A percentile compares a stretch with the other conserved stretches of the same genome.
These are phyloP conservation scores for Venturia effusa DNA, from an alignment of 2,329 filamentous ascomycete genomes.

Conservation along the genomic window DNA sequence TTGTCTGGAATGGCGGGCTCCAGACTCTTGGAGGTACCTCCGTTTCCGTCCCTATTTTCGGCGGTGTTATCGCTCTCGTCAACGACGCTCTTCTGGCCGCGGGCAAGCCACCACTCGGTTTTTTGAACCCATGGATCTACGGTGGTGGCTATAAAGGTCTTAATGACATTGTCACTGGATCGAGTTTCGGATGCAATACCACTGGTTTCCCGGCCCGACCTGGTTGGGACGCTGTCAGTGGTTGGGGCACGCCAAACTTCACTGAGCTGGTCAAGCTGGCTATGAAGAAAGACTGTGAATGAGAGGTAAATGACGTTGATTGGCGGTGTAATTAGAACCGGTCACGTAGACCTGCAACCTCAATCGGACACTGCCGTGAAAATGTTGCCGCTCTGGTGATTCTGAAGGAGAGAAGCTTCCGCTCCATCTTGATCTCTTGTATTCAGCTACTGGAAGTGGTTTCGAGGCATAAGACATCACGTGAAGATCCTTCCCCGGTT, in stretches of 20 bases:
- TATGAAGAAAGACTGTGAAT: background rate
- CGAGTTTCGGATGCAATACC: conserved; percentile 22
- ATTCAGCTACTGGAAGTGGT: no score
- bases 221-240: conserved; percentile 39
- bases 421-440: no score
- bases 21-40: conserved; percentile 9
- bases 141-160: conserved; percentile 14
- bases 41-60: conserved; percentile 36
- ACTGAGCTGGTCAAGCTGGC: conserved; percentile 21
- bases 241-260: conserved; percentile 37
- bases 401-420: no score
- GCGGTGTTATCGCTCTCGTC: conserved; percentile 43
- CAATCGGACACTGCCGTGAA: no score
- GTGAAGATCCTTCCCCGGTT: no score
- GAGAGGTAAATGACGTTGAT: background rate
- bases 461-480: no score
- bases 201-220: conserved; percentile 20
- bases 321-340: background rate
- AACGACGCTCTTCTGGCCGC: conserved; percentile 43
- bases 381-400: no score
- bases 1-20: background rate
- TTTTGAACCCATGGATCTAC: conserved; percentile 47
- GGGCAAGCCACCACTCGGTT: conserved; percentile 38
- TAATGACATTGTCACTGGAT: conserved; percentile 22
- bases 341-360: background rate